A percentile compares a stretch with the other conserved stretches of the same genome.
Conservation (phyloP, 306 rosid genomes). For the Pachyrhizus erosus region DNA sequence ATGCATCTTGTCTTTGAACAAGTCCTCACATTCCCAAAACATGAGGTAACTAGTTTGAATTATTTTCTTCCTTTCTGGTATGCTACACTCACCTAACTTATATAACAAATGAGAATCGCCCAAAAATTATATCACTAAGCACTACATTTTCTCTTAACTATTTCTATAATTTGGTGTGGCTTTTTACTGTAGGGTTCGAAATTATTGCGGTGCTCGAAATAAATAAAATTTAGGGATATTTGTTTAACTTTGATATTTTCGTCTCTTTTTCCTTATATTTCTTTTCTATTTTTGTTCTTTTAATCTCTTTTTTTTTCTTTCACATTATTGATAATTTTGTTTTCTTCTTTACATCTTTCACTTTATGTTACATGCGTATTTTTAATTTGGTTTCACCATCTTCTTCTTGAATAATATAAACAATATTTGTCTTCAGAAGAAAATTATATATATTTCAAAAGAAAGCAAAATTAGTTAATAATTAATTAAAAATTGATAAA, state of each 20-base stretch:
- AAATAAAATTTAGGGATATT: too few species aligned
- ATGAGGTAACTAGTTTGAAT: background rate
- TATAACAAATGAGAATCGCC: background rate
- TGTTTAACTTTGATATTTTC: too few species aligned
- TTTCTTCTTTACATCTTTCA: too few species aligned
- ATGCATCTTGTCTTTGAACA: background rate
- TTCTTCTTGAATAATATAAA: background rate
- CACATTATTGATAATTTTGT: too few species aligned
- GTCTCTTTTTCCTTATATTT: too few species aligned
- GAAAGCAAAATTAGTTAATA: background rate
- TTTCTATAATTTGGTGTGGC: too few species aligned
- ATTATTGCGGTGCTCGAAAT: too few species aligned
- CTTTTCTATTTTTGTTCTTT: too few species aligned
- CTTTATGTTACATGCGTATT: too few species aligned
- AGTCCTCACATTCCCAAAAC: background rate
- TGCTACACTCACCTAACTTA: background rate
- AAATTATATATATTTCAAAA: background rate
- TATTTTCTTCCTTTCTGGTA: background rate
- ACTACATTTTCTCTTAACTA: too few species aligned
- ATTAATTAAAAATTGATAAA: background rate
- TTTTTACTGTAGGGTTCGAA: too few species aligned
- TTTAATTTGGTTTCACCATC: background rate
- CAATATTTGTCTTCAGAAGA: background rate
- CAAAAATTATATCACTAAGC: background rate
- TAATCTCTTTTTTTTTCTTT: too few species aligned